Percentiles rank a stretch among this genome's conserved stretches.
These are phyloP conservation scores for Claviceps capensis DNA, from an alignment of 2,329 filamentous ascomycete genomes.

Conservation along the genomic window DNA sequence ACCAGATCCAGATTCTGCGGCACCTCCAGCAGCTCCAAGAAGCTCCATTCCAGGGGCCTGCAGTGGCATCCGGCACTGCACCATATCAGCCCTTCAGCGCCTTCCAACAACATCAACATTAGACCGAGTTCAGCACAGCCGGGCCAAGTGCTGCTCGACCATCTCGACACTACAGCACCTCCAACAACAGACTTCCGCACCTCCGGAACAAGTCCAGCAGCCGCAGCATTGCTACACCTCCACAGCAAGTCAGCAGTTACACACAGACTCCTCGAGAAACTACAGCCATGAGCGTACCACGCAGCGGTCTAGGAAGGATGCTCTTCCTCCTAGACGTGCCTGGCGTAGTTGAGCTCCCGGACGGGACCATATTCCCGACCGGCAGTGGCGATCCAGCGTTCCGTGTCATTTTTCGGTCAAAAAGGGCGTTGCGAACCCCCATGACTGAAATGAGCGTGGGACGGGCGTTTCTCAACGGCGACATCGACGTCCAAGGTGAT, in stretches of 20 bases:
- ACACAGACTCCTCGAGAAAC: neutral
- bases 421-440: neutral
- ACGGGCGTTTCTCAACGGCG: constrained; percentile 1
- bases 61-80: too few relatives aligned
- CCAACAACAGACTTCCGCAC: too few relatives aligned
- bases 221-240: too few relatives aligned
- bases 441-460: neutral
- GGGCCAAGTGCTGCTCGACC: too few relatives aligned
- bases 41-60: too few relatives aligned
- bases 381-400: neutral
- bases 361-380: neutral
- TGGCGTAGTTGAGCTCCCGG: neutral
- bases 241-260: neutral
- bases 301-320: neutral
- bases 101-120: too few relatives aligned
- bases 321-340: neutral
- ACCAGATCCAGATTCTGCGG: too few relatives aligned
- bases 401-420: neutral
- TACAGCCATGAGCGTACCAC: neutral
- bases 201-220: too few relatives aligned
- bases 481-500: constrained; percentile 3
- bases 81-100: too few relatives aligned
- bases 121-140: too few relatives aligned
- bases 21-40: too few relatives aligned
- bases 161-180: too few relatives aligned